phyloP scores from a whole-genome alignment of 2,329 filamentous ascomycete genomes.

The Xylariaceae sp. region DNA sequence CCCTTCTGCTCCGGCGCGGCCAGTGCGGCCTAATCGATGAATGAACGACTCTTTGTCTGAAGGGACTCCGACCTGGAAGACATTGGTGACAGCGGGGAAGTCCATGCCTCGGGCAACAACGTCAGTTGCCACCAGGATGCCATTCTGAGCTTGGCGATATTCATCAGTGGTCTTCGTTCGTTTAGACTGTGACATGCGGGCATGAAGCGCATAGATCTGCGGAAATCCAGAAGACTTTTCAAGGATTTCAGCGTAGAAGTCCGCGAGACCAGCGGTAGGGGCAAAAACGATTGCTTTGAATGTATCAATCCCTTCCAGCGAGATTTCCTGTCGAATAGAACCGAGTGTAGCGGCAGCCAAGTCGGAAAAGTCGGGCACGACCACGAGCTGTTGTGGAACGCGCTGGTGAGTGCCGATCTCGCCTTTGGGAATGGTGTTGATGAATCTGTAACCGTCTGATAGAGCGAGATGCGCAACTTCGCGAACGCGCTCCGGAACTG shows the following conservation, averaged over 20 bases:
- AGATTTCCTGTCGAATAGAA: slow-evolving; percentile 48
- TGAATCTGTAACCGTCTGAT: slow-evolving; percentile 70
- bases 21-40: slow-evolving; percentile 66
- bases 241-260: slow-evolving; percentile 49
- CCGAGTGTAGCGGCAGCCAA: slow-evolving; percentile 59
- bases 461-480: slow-evolving; percentile 69
- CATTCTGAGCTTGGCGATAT: slow-evolving; percentile 51
- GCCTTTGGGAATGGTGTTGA: slow-evolving; percentile 74
- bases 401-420: slow-evolving; percentile 74
- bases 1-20: slow-evolving; percentile 61
- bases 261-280: slow-evolving; percentile 55
- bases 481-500: slow-evolving; percentile 75
- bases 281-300: slow-evolving; percentile 89
- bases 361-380: slow-evolving; percentile 67
- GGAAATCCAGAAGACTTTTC: slow-evolving; percentile 40
- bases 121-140: slow-evolving; percentile 66
- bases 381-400: slow-evolving; percentile 70
- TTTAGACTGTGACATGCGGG: slow-evolving; percentile 49
- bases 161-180: slow-evolving; percentile 59
- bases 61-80: slow-evolving; percentile 62
- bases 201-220: slow-evolving; percentile 46
- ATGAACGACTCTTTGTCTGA: slow-evolving; percentile 62
- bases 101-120: slow-evolving; percentile 72
- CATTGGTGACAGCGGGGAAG: slow-evolving; percentile 66
- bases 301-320: slow-evolving; percentile 36